Evolutionary conservation across 257 asterid genomes (phyloP).

Genomic region (Solanum neorickii): DNA sequence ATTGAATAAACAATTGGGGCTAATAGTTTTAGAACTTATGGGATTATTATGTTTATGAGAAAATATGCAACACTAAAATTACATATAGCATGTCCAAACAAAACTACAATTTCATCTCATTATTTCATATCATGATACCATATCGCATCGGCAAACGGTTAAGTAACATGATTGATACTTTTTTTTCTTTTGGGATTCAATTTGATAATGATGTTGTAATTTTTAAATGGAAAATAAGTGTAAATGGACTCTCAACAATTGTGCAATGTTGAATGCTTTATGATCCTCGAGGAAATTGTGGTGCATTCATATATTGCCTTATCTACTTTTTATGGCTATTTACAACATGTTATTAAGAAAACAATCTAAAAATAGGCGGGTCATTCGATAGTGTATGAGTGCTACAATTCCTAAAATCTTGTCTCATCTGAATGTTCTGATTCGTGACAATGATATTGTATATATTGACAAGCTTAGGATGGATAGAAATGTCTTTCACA

Average conservation of each 20-base stretch:
- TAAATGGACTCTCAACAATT: background rate
- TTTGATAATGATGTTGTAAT: background rate
- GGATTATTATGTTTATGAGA: too few relatives aligned
- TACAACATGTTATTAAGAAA: too few relatives aligned
- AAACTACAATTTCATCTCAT: too few relatives aligned
- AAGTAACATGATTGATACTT: background rate
- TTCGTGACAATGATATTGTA: background rate
- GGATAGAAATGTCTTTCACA: background rate
- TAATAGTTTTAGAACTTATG: too few relatives aligned
- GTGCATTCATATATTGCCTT: background rate
- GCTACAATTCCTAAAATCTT: background rate
- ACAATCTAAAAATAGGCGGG: background rate
- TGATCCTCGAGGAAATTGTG: background rate
- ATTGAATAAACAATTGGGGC: too few relatives aligned
- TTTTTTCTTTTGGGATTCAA: background rate
- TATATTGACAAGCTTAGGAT: background rate
- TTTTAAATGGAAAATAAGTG: background rate
- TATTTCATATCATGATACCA: too few relatives aligned
- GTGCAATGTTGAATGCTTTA: background rate
- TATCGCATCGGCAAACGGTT: too few relatives aligned
- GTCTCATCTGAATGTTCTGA: background rate
- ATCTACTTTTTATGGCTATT: background rate
- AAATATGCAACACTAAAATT: too few relatives aligned
- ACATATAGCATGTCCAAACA: too few relatives aligned
- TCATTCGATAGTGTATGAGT: background rate